Evolutionary conservation across 352 stramenopile genomes (phyloP).

Genomic region (Saprolegnia diclina): DNA sequence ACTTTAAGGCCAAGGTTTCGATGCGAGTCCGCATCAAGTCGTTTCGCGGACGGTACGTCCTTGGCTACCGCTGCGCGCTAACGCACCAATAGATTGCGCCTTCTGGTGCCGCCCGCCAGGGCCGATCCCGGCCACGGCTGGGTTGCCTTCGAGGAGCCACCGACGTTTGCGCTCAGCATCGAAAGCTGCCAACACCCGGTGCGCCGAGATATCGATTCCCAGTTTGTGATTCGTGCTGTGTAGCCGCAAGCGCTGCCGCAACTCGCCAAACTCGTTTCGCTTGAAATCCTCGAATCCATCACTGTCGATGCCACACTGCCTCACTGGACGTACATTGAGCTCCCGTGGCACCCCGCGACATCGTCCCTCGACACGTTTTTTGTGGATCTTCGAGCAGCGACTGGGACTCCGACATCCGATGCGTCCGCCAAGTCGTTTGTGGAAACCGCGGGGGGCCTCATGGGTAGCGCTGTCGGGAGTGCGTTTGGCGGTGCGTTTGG

Average conservation of each 20-base stretch:
- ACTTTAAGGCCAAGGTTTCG: neutral
- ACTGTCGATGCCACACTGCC: neutral
- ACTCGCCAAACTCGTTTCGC: neutral
- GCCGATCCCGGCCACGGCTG: neutral
- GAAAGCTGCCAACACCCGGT: conserved; percentile 1
- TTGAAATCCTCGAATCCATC: neutral
- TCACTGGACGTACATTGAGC: neutral
- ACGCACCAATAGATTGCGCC: neutral
- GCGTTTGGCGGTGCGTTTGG: neutral
- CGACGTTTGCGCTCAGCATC: neutral
- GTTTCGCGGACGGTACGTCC: neutral
- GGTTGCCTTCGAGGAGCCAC: conserved; percentile 4
- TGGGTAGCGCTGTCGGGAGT: neutral
- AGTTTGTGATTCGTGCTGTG: neutral
- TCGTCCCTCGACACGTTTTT: neutral
- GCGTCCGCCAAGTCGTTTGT: neutral
- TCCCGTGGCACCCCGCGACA: neutral
- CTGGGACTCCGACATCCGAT: neutral
- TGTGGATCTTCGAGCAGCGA: neutral
- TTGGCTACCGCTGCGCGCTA: neutral
- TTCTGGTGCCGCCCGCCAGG: neutral
- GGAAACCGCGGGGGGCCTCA: neutral
- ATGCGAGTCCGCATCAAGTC: neutral
- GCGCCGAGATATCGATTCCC: neutral
- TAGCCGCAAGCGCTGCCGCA: conserved; percentile 1